A percentile compares a stretch with the other conserved stretches of the same genome.
Evolutionary conservation across 176 grass and related monocot genomes (phyloP).

Genomic region (Rhipidocladum racemiflorum): DNA sequence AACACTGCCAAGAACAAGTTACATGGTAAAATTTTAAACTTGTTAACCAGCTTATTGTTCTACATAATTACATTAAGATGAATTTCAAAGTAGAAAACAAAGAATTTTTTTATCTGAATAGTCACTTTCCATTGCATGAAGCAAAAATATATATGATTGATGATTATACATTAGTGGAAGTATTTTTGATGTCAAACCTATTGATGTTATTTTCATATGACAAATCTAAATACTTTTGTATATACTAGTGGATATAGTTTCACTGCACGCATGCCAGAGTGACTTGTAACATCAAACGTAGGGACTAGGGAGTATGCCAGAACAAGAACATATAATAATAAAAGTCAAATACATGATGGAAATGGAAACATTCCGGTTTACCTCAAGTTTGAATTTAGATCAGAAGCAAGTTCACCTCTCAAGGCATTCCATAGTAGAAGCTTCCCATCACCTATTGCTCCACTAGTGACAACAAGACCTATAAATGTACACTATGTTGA

Average conservation of each 20-base stretch:
- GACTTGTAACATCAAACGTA: no score
- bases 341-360: not conserved
- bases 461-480: slow-evolving; percentile 95
- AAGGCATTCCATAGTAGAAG: slow-evolving; percentile 97
- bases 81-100: not conserved
- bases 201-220: not conserved
- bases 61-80: slow-evolving; percentile 19
- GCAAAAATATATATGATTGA: not conserved
- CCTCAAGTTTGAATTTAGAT: slow-evolving; percentile 90
- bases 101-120: not conserved
- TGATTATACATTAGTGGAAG: not conserved
- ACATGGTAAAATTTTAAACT: not conserved
- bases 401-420: slow-evolving; percentile 91
- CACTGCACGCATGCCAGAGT: not conserved
- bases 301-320: no score
- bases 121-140: not conserved
- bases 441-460: slow-evolving; percentile 89
- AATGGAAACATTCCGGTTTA: slow-evolving; percentile 35
- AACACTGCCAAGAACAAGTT: not conserved
- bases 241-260: not conserved
- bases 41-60: not conserved
- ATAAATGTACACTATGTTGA: slow-evolving; percentile 31
- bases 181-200: not conserved
- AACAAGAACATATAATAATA: not conserved
- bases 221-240: slow-evolving; percentile 13